A percentile compares a stretch with the other conserved stretches of the same genome.
These are phyloP conservation scores for Excoecaria cochinchinensis DNA, from an alignment of 345 rosid genomes.

Conservation along the genomic window DNA sequence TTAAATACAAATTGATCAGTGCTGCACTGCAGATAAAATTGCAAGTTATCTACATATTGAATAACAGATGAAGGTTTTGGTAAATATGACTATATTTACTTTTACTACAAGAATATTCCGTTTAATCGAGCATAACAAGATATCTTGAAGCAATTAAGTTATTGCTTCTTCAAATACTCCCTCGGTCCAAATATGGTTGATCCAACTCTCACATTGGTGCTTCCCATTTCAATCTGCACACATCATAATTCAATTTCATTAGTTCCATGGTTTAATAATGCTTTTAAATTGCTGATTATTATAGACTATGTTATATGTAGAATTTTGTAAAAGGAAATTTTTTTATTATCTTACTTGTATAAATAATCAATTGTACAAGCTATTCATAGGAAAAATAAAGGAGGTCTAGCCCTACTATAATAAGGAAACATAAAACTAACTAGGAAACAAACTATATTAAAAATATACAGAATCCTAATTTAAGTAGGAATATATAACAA, in stretches of 20 bases:
- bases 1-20: not conserved
- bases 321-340: too few species aligned
- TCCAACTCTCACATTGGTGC: slow-evolving; percentile 86
- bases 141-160: not conserved
- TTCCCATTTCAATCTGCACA: slow-evolving; percentile 88
- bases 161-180: slow-evolving; percentile 54
- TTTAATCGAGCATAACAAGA: not conserved
- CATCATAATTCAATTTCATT: slow-evolving; percentile 15
- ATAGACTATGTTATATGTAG: not conserved
- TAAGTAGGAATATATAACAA: too few species aligned
- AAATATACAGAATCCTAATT: too few species aligned
- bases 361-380: too few species aligned
- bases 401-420: too few species aligned
- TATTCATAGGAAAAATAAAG: too few species aligned
- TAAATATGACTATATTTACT: not conserved
- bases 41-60: not conserved
- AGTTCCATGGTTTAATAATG: not conserved
- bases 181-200: slow-evolving; percentile 91
- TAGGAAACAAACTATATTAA: too few species aligned
- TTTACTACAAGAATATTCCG: not conserved
- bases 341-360: too few species aligned
- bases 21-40: not conserved
- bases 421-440: too few species aligned
- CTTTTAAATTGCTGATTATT: not conserved
- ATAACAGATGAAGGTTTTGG: too few species aligned